phyloP scores from a whole-genome alignment of 768 basidiomycete genomes.

The Phylloporus sp. region DNA sequence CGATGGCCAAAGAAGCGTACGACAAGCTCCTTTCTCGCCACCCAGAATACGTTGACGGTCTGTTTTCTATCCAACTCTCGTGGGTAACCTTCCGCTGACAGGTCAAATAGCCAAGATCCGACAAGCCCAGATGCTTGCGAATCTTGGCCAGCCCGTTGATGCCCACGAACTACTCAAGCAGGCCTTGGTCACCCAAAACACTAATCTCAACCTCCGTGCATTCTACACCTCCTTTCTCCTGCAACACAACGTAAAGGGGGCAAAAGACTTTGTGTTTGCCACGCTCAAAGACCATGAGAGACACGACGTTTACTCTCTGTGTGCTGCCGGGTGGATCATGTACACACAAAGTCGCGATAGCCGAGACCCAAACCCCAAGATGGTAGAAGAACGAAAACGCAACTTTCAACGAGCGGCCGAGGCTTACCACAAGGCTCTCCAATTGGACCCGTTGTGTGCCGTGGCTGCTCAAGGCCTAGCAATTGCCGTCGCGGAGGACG shows the following conservation, averaged over 20 bases:
- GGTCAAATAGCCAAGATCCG: constrained; percentile 77
- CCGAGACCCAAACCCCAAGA: constrained; percentile 55
- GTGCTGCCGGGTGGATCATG: constrained; percentile 81
- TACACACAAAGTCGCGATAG: constrained; percentile 86
- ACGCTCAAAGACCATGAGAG: constrained; percentile 85
- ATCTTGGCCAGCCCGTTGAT: constrained; percentile 67
- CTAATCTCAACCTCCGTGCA: constrained; percentile 84
- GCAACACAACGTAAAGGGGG: constrained; percentile 66
- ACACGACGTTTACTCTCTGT: constrained; percentile 88
- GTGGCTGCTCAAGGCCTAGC: constrained; percentile 95
- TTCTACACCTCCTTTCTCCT: constrained; percentile 93
- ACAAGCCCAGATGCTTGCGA: constrained; percentile 74
- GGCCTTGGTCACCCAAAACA: constrained; percentile 70
- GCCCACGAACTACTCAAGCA: constrained; percentile 91
- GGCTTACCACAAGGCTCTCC: constrained; percentile 89
- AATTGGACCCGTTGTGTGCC: constrained; percentile 79
- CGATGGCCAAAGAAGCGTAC: constrained; percentile 80
- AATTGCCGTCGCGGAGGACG: constrained; percentile 91
- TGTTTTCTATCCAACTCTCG: constrained; percentile 24
- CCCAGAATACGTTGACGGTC: constrained; percentile 95
- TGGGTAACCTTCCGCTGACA: constrained; percentile 7
- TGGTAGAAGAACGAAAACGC: constrained; percentile 59
- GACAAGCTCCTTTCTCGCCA: constrained; percentile 83
- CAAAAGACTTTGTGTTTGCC: constrained; percentile 85
- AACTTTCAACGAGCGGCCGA: constrained; percentile 83